Base-by-base conservation (phyloP, 2,329 filamentous ascomycete genomes). In the Cordyceps cateniannulata region DNA sequence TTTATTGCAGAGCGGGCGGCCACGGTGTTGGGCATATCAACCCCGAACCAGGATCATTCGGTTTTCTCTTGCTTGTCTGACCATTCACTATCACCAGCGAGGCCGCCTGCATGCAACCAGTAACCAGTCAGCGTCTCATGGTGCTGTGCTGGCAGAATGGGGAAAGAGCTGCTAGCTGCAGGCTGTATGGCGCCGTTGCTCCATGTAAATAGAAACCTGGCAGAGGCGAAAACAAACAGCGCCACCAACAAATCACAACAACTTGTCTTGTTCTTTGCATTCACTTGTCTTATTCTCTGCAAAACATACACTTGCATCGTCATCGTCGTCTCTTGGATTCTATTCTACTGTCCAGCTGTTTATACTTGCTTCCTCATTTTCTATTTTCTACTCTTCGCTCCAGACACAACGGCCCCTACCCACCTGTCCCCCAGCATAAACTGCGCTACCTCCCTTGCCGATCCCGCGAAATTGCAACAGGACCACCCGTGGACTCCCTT, bases 401-500 rank as follows among this genome's bases (percentile, higher is more conserved):
- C 47, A 29, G 16, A 22, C 53, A 5, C 40, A 35, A 16, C 44
- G 10, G 38, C 38, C 38, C 2, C 16, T 44, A 32, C 22, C 59
- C 44, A 55, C 57, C 42, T 1, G 3, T 5, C 16, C 45, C 32
- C 45, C 32, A 49, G 54, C 54, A 57, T 57, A 57, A 57, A 25
- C 54, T 24, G 44, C 56, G 56, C 56, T 51, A 59, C 49, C 47
- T 57, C 54, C 27, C 52, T 29, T 62, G 64, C 51, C 59, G 53
- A 57, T 63, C 63, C 32, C 62, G 62, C 63, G 65, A 66, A 66
- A 66, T 66, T 66, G 64, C 45, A 12, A 52, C 54, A 62, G 60
- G 60, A 59, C 55, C 60, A 14, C 24, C 25, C 38, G 49, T 51
- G 58, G 42, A 50, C 58, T 52, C 57, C 49, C 16, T 40, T 53